These are phyloP conservation scores for Curvularia lunata DNA, from an alignment of 2,329 filamentous ascomycete species.

Conservation along the genomic window DNA sequence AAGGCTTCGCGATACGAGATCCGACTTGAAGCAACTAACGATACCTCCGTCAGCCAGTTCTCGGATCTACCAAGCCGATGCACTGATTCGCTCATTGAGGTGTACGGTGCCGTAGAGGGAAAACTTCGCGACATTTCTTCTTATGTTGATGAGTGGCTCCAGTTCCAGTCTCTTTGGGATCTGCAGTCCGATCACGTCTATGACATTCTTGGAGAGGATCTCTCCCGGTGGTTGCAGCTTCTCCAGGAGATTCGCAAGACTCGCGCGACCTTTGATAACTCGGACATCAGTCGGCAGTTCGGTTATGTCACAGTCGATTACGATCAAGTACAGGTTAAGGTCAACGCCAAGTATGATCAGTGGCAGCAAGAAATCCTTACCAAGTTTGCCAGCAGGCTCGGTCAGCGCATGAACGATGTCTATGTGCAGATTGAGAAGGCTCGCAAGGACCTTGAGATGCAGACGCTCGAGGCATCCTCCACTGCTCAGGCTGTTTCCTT, in stretches of 20 bases:
- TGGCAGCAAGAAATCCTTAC: conserved; percentile 98
- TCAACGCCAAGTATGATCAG: conserved; percentile 98
- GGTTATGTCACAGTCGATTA: conserved; percentile 96
- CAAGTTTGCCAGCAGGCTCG: conserved; percentile 89
- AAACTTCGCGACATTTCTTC: conserved; percentile 79
- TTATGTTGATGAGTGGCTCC: conserved; percentile 97
- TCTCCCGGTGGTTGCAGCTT: conserved; percentile 90
- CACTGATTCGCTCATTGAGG: conserved; percentile 76
- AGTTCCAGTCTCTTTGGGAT: conserved; percentile 98
- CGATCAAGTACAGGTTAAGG: conserved; percentile 97
- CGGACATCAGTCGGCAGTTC: conserved; percentile 89
- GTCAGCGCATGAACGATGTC: conserved; percentile 88
- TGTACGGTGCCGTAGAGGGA: conserved; percentile 82
- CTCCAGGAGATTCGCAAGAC: conserved; percentile 98
- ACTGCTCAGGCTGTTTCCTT: conserved; percentile 97
- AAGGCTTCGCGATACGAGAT: conserved; percentile 96
- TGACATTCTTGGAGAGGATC: conserved; percentile 85
- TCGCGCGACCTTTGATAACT: conserved; percentile 94
- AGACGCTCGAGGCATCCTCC: conserved; percentile 90
- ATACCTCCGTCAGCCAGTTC: conserved; percentile 72
- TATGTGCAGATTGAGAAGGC: conserved; percentile 91
- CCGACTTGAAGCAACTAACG: conserved; percentile 68
- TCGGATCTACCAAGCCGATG: conserved; percentile 84
- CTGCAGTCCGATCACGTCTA: conserved; percentile 95
- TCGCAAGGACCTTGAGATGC: conserved; percentile 85